Evolutionary conservation across 2,329 filamentous ascomycete species (phyloP).

Genomic region (Colletotrichum sp.): DNA sequence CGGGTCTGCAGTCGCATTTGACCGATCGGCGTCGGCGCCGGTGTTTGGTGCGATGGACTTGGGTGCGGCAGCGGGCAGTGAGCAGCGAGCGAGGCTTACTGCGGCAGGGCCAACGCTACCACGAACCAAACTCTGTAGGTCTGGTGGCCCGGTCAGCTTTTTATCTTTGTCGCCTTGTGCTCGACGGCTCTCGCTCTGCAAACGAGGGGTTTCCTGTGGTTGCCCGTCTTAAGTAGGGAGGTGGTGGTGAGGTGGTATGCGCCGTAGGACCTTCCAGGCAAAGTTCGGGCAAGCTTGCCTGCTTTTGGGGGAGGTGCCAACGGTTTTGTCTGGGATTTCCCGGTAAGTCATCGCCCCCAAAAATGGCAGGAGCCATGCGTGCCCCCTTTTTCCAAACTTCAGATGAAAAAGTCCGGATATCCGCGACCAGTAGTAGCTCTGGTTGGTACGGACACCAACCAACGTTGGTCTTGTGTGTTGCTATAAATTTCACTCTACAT

Average conservation of each 20-base stretch:
- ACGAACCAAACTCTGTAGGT: slow-evolving; percentile 3
- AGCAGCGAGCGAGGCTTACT: slow-evolving; percentile 4
- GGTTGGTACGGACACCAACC: background rate
- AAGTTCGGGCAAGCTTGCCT: background rate
- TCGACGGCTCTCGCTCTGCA: background rate
- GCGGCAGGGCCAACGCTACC: slow-evolving; percentile 11
- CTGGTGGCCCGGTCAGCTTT: background rate
- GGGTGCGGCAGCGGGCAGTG: background rate
- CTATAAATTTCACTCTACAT: background rate
- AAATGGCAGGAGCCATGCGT: background rate
- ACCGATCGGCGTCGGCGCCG: slow-evolving; percentile 11
- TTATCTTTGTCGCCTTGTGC: background rate
- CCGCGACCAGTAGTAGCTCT: background rate
- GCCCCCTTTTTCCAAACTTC: background rate
- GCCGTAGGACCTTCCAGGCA: background rate
- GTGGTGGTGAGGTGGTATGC: background rate
- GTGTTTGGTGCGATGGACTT: background rate
- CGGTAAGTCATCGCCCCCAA: background rate
- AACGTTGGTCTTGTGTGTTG: background rate
- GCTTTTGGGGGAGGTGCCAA: background rate
- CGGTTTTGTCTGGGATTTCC: slow-evolving; percentile 16
- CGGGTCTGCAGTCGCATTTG: slow-evolving; percentile 10
- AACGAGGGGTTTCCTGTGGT: background rate
- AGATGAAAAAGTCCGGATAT: background rate
- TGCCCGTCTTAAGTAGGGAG: background rate